Evolutionary conservation across 139 green algal species (phyloP), one percentile per base, ranked within the genome.

Genomic region (Chlamydomonas eustigma): DNA sequence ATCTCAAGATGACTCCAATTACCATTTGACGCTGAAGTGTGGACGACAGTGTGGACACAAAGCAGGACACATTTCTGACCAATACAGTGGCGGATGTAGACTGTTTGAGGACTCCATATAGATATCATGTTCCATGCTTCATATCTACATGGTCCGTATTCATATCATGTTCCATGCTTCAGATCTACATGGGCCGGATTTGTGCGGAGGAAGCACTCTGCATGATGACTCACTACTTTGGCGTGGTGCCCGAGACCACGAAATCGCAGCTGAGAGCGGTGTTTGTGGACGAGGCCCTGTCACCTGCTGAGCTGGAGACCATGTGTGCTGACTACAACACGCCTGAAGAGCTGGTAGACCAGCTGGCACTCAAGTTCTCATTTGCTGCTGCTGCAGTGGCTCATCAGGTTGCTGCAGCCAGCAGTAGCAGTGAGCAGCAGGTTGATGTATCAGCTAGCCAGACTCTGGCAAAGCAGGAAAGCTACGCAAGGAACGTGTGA

Each of bases 211-310:
- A 90, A 75, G 83, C 83, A 3, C 44, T 86, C 32, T 31, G 37
- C 8, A 85, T 90, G 81, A 71, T 85, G 37, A 3, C 37, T 0
- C 86, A 88, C 72, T 89, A 88, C 81, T 90, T 87, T 73, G 79
- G 75, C 0, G 12, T 51, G 65, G 31, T 72, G 3, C 8, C 65
- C 5, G 65, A 72, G 65, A 6, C 65, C 65, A 44, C 34, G 6
- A 72, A 75, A 25, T 18, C 37, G 4, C 68, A 75, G 68, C 68
- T 75, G 68, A 24, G 68, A 5, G 37, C 68, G 8, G 68, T 75
- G 68, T 75, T 75, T 75, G 38, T 75, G 37, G 68, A 88, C 63
- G 77, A 76, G 44, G 71, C 37, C 25, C 37, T 88, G 28, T 84
- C 81, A 2, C 86, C 86, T 8, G 86, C 86, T 32, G 76, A 81